phyloP scores from a whole-genome alignment of 352 stramenopile genomes.

The Phytophthora brassicae region DNA sequence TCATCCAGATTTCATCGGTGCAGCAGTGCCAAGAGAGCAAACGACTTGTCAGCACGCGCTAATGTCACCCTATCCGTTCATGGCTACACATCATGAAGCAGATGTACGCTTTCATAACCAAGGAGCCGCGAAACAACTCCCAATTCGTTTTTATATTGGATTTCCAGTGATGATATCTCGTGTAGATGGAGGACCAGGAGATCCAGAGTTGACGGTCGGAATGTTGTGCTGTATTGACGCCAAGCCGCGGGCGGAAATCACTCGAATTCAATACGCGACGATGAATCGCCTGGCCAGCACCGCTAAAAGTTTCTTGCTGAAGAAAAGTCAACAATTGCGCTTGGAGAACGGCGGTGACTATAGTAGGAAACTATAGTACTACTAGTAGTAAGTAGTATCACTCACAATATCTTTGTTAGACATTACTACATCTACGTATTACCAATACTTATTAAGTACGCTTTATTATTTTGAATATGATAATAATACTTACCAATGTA shows the following conservation, averaged over 20 bases:
- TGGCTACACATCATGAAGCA: slow-evolving; percentile 53
- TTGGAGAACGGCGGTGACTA: not conserved
- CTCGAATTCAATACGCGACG: slow-evolving; percentile 36
- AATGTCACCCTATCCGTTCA: slow-evolving; percentile 47
- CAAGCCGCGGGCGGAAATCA: slow-evolving; percentile 28
- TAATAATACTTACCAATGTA: not conserved
- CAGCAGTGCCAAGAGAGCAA: slow-evolving; percentile 41
- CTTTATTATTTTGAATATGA: too few species aligned
- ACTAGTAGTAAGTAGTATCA: too few species aligned
- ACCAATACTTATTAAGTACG: too few species aligned
- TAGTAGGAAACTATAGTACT: too few species aligned
- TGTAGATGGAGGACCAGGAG: not conserved
- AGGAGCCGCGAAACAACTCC: slow-evolving; percentile 21
- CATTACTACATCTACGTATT: too few species aligned
- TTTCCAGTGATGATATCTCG: slow-evolving; percentile 37
- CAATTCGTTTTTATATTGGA: slow-evolving; percentile 53
- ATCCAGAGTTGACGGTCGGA: slow-evolving; percentile 8
- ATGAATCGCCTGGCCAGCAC: slow-evolving; percentile 25
- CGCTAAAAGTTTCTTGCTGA: slow-evolving; percentile 16
- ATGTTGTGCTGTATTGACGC: slow-evolving; percentile 41
- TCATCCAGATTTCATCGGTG: slow-evolving; percentile 10
- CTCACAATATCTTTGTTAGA: too few species aligned
- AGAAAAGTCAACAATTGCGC: slow-evolving; percentile 6
- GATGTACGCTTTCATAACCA: slow-evolving; percentile 51
- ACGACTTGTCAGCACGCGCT: slow-evolving; percentile 57